phyloP scores from a whole-genome alignment of 345 rosid genomes.

The Hibiscus syriacus region DNA sequence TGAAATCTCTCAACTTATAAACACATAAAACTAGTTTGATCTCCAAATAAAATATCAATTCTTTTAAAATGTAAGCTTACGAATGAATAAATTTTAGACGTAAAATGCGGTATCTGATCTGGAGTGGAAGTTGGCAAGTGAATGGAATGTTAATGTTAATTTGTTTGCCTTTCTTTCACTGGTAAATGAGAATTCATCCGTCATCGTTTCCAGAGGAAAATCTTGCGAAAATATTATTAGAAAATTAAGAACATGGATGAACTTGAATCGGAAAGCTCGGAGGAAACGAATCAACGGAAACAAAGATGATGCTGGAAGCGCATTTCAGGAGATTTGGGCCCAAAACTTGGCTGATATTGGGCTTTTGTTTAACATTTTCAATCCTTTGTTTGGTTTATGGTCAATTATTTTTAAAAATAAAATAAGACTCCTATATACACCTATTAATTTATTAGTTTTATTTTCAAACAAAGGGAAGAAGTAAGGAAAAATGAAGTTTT shows the following conservation, averaged over 20 bases:
- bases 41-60: not conserved
- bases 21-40: not conserved
- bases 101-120: not conserved
- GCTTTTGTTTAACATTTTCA: no score
- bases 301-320: no score
- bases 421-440: no score
- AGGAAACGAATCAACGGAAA: no score
- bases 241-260: not conserved
- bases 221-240: not conserved
- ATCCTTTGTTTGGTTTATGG: no score
- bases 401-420: no score
- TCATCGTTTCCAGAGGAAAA: not conserved
- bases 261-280: not conserved
- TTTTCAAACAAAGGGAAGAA: no score
- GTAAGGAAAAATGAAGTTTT: no score
- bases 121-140: not conserved
- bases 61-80: not conserved
- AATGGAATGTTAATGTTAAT: not conserved
- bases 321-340: no score
- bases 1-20: not conserved
- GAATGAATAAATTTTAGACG: not conserved
- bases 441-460: no score
- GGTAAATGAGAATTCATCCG: not conserved
- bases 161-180: not conserved
- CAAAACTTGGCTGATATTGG: no score